Conservation (phyloP, 768 basidiomycete genomes). For the Solioccasus polychromus region DNA sequence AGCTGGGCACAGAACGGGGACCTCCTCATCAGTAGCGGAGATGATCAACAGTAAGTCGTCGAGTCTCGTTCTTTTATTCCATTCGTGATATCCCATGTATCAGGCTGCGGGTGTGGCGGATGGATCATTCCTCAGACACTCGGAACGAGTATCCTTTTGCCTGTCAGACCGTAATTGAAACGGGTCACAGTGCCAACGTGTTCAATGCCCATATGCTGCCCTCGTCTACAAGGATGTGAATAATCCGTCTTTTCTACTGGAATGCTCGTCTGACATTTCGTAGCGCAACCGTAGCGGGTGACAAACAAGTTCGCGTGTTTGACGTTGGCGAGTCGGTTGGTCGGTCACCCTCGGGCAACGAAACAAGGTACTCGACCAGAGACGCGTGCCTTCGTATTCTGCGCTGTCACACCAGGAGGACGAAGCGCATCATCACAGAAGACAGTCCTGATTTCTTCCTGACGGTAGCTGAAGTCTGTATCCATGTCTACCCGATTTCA, state of each 20-base stretch:
- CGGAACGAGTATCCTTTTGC: constrained; percentile 58
- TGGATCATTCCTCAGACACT: constrained; percentile 42
- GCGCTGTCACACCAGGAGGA: constrained; percentile 67
- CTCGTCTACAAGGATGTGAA: constrained; percentile 73
- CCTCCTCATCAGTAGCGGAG: constrained; percentile 66
- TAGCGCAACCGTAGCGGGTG: constrained; percentile 73
- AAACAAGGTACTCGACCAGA: constrained; percentile 43
- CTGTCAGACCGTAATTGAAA: constrained; percentile 66
- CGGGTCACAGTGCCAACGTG: constrained; percentile 81
- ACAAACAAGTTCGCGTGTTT: constrained; percentile 74
- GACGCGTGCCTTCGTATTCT: constrained; percentile 54
- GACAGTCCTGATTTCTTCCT: constrained; percentile 74
- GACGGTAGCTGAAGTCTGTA: constrained; percentile 71
- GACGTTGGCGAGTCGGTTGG: constrained; percentile 53
- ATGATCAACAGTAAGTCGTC: constrained; percentile 59
- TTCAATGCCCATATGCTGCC: constrained; percentile 84
- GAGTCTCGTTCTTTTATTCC: neutral
- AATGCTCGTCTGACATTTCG: constrained; percentile 7
- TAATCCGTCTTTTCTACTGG: constrained; percentile 14
- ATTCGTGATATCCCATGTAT: neutral
- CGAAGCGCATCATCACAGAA: constrained; percentile 79
- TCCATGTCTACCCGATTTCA: neutral
- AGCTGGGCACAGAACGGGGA: constrained; percentile 70
- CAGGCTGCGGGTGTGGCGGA: constrained; percentile 78
- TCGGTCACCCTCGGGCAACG: constrained; percentile 37